Conservation (phyloP, 805 yeast genomes). For the Yarrowia sp. region DNA sequence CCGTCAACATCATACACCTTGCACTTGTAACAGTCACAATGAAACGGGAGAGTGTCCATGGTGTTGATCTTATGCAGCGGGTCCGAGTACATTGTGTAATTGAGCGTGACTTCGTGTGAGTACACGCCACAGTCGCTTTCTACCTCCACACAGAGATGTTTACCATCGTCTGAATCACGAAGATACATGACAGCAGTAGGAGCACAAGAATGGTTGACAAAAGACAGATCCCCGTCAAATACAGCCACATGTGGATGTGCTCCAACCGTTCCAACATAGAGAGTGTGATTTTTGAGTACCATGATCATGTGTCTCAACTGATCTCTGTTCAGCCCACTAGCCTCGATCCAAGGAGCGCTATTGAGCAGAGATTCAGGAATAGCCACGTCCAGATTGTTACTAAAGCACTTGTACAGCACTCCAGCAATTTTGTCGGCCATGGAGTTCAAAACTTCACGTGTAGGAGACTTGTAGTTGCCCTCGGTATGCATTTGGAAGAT, state of each 20-base stretch:
- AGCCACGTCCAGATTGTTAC: background rate
- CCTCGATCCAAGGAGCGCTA: conserved; percentile 33
- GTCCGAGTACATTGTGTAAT: conserved; percentile 34
- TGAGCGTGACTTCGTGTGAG: conserved; percentile 20
- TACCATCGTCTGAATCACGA: conserved; percentile 11
- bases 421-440: conserved; percentile 29
- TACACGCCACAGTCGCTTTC: background rate
- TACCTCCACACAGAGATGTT: conserved; percentile 26
- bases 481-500: conserved; percentile 34
- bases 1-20: conserved; percentile 24
- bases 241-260: conserved; percentile 28
- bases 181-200: conserved; percentile 29
- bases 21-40: conserved; percentile 37
- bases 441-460: background rate
- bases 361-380: conserved; percentile 19
- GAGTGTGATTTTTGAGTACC: conserved; percentile 21
- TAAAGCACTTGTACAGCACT: background rate
- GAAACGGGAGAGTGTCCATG: conserved; percentile 10
- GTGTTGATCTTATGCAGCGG: conserved; percentile 34
- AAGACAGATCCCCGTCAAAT: conserved; percentile 16
- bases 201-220: conserved; percentile 37
- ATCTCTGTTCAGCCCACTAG: conserved; percentile 11
- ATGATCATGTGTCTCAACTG: conserved; percentile 18
- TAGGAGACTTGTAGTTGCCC: conserved; percentile 32
- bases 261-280: conserved; percentile 27